Base-by-base conservation (phyloP, 2,329 filamentous ascomycete genomes). In the Phialophora expanda region DNA sequence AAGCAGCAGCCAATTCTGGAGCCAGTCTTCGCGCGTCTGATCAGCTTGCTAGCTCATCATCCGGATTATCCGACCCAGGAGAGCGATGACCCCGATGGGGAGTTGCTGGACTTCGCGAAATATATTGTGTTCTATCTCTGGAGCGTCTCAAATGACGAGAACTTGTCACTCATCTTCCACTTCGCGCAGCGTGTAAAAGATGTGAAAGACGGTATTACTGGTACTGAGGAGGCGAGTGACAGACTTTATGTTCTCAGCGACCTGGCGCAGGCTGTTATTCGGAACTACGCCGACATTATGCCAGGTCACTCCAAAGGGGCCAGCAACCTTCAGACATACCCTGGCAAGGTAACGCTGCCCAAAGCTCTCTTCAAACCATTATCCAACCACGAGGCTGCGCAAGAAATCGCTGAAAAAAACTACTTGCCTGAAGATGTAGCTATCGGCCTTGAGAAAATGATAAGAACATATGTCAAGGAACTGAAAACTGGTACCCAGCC, bases 161-260 rank as follows among this genome's bases (percentile, higher is more conserved):
- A 97, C 73, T 83, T 98, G 17, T 90, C 91, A 0, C 82, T 97
- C 67, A 93, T 99, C 48, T 95, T 91, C 81, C 92, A 95, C 76
- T 91, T 97, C 68, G 93, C 93, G 12, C 93, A 98, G 78, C 88
- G 93, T 9, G 89, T 97, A 62, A 99, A 99, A 82, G 91, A 94
- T 77, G 91, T 93, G 9, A 85, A 87, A 50, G 95, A 99, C 76
- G 90, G 87, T 12, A 87, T 98, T 66, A 84, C 86, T 26, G 85
- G 77, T 54, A 87, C 61, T 7, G 77, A 80, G 30, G 73, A 76
- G 24, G 76, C 81, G 9, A 79, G 76, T n/a, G 76, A 75, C 30
- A 76, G 79, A 68, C 83, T 99, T 0, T 96, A 97, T 75, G 88
- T 93, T 5, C 80, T 99, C 44, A 93, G 92, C 59, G 95, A 99